phyloP scores from a whole-genome alignment of 2,329 filamentous ascomycete species.

The Botryotinia globosa region DNA sequence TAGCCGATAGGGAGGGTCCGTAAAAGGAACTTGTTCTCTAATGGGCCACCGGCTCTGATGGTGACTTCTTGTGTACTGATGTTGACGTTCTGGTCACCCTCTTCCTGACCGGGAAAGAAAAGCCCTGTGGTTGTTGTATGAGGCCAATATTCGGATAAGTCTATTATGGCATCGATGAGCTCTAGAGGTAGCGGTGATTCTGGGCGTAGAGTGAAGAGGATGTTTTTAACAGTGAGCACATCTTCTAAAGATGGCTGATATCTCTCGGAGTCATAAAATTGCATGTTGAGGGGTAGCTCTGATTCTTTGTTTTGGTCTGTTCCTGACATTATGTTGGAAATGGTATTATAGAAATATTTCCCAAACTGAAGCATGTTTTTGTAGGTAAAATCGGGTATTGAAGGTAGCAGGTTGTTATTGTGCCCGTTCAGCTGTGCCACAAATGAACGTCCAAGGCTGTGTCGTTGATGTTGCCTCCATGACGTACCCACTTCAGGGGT shows the following conservation, averaged over 20 bases:
- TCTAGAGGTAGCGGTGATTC: conserved; percentile 50
- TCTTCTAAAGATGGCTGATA: conserved; percentile 47
- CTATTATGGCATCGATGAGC: conserved; percentile 54
- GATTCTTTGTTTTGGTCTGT: not conserved
- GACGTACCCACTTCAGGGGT: not conserved
- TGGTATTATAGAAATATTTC: not conserved
- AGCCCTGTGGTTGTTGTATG: conserved; percentile 40
- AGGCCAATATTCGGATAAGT: conserved; percentile 62
- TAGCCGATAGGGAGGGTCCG: conserved; percentile 36
- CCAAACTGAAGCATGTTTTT: conserved; percentile 4
- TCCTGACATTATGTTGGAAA: conserved; percentile 15
- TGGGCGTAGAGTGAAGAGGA: conserved; percentile 42
- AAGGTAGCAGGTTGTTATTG: not conserved
- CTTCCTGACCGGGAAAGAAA: not conserved
- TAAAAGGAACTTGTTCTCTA: conserved; percentile 43
- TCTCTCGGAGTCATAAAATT: conserved; percentile 20
- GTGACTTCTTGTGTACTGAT: conserved; percentile 9
- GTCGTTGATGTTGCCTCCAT: not conserved
- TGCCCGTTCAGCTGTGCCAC: not conserved
- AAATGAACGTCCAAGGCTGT: not conserved
- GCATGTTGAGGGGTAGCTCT: conserved; percentile 13
- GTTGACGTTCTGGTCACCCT: conserved; percentile 22
- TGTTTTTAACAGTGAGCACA: conserved; percentile 48
- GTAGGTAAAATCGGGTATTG: not conserved
- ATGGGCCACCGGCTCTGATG: conserved; percentile 20